Evolutionary conservation across 1,284 basidiomycete species (phyloP), one percentile per base, ranked within the genome.

Genomic region (Xerocomus amazonicus): DNA sequence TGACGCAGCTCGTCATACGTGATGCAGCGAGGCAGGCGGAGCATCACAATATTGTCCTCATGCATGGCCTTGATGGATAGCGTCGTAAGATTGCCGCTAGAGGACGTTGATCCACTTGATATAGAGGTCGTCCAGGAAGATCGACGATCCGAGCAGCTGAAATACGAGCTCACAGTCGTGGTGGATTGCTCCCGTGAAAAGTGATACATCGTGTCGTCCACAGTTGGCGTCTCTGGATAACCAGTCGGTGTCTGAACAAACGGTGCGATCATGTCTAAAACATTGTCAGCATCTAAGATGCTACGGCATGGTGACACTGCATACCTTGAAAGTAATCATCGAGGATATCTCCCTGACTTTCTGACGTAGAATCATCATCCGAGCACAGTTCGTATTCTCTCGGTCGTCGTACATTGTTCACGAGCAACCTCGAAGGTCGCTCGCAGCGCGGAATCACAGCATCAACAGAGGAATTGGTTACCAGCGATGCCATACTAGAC

Each of bases 11-110:
- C 79, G 10, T 60, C 57, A 50, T 83, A 74, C 4, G 74, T 45
- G 44, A 72, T 70, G 28, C 70, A 63, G 49, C 72, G 71, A 8
- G 76, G 64, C 13, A 76, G 68, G 47, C 83, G 81, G 47, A 89
- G 73, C 51, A 84, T 69, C 56, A 90, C 73, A 54, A 84, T 81
- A 29, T 74, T 71, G 55, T 80, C 74, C 59, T 80, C 77, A 51
- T 78, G 76, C 38, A 77, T 75, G 10, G 79, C 85, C 67, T 89
- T 89, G 69, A 89, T 74, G 6, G 76, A 73, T 48, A 88, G 59
- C n/a, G 65, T 54, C 36, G 56, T 62, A 13, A 45, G 48, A 44
- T 58, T 52, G 4, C 56, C n/a, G 59, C 69, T 59, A 57, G 65
- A 56, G 4, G 52, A 56, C 19, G 62, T 64, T 6, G 67, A 66